Base-by-base conservation (phyloP, 768 basidiomycete species). In the Russula vinacea region DNA sequence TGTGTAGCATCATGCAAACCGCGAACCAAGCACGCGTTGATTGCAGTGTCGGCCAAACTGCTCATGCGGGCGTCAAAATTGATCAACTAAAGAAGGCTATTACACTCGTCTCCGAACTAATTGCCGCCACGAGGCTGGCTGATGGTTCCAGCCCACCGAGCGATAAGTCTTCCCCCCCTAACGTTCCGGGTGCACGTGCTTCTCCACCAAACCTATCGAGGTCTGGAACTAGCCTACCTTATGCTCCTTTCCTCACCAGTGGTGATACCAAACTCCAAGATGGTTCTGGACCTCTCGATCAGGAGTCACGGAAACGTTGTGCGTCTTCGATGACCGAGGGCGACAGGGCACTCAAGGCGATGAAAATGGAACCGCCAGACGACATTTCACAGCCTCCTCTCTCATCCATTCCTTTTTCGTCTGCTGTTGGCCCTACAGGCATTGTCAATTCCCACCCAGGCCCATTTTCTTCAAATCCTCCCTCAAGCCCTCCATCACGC, bases 11-110 rank as follows among this genome's bases (percentile, higher is more conserved):
- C 68, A 83, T 81, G 47, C 79, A 82, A 60, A 85, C 84, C 17
- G 85, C 85, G 44, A 78, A 80, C 58, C 82, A 83, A 50, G 85
- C 84, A 49, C 82, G 79, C 47, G 77, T 78, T 44, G 80, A 80
- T 39, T 85, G 82, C 66, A 76, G 75, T 33, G 65, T 73, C 17
- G 80, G 74, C n/a, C 79, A 82, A 66, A 78, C 78, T 56, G 65
- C 76, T 9, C 80, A 81, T 68, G 81, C 82, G 7, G 77, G 77
- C 45, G 77, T 72, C 33, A 82, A 81, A 69, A 80, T 86, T 60
- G 82, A 80, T 69, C 79, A 84, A 63, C 78, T 86, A 69, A 83
- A 76, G 70, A 78, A 80, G 70, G 80, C 82, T 40, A 81, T 86
- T 58, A 73, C 76, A 5, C 73, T 81, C 60, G 83, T 84, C 32